A percentile compares a stretch with the other conserved stretches of the same genome.
Conservation (phyloP, 164 flowering plant species). For the Euptelea pleiosperma region DNA sequence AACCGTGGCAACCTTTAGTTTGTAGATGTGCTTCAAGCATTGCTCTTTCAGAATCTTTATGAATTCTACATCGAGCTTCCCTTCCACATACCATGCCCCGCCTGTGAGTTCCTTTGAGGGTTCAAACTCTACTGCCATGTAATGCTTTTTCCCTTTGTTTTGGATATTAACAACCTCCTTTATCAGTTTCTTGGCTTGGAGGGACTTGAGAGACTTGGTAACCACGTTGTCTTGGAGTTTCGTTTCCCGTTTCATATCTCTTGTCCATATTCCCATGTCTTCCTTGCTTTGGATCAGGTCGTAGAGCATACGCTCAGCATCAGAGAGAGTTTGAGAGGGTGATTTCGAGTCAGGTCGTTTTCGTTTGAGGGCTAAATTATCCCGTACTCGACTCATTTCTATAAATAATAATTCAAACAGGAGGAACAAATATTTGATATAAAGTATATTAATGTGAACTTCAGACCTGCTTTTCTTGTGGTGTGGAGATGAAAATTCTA, state of each 20-base stretch:
- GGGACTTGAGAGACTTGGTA: slow-evolving; percentile 41
- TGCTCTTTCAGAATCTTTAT: slow-evolving; percentile 28
- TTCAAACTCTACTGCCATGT: slow-evolving; percentile 57
- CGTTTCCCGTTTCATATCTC: slow-evolving; percentile 32
- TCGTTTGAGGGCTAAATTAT: slow-evolving; percentile 7
- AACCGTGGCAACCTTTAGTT: slow-evolving; percentile 38
- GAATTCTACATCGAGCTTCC: slow-evolving; percentile 42
- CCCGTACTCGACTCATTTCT: slow-evolving; percentile 13
- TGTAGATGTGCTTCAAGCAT: slow-evolving; percentile 26
- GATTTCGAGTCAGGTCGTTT: slow-evolving; percentile 1
- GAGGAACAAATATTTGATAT: too few relatives aligned
- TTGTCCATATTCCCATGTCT: slow-evolving; percentile 41
- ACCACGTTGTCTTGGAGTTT: slow-evolving; percentile 31
- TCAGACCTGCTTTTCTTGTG: too few relatives aligned
- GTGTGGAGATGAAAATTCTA: too few relatives aligned
- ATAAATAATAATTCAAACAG: too few relatives aligned
- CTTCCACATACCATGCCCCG: slow-evolving; percentile 63
- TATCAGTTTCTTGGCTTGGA: slow-evolving; percentile 37
- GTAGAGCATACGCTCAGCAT: slow-evolving; percentile 12
- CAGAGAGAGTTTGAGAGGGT: slow-evolving; percentile 8
- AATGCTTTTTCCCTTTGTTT: slow-evolving; percentile 45
- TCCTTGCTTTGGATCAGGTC: slow-evolving; percentile 22
- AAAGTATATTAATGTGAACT: too few relatives aligned
- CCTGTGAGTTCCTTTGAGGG: slow-evolving; percentile 70
- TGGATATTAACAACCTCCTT: slow-evolving; percentile 51